phyloP scores from a whole-genome alignment of 2,329 filamentous ascomycete species.

The Phaeosphaeria sp. region DNA sequence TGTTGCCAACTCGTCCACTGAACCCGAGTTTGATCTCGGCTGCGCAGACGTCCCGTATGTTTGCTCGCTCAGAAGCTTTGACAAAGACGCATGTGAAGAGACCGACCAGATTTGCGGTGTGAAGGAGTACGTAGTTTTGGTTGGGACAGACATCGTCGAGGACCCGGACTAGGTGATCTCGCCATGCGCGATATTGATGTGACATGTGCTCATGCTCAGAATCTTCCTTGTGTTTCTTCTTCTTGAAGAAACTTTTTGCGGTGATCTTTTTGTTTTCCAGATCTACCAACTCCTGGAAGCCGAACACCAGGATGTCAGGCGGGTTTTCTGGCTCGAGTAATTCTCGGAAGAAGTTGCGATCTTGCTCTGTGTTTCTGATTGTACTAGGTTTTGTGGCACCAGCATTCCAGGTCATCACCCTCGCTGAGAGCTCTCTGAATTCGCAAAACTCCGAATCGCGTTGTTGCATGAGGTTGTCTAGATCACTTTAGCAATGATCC shows the following conservation, averaged over 20 bases:
- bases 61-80: constrained; percentile 75
- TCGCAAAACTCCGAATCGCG: constrained; percentile 83
- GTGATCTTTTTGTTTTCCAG: constrained; percentile 97
- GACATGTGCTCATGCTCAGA: constrained; percentile 90
- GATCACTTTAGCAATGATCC: constrained; percentile 23
- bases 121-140: constrained; percentile 82
- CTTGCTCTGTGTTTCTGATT: constrained; percentile 72
- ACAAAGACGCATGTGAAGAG: constrained; percentile 97
- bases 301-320: constrained; percentile 92
- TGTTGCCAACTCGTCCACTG: constrained; percentile 95
- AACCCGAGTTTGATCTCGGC: constrained; percentile 94
- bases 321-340: constrained; percentile 77
- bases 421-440: constrained; percentile 80
- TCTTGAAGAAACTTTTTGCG: constrained; percentile 89
- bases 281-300: constrained; percentile 98
- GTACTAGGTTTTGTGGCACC: constrained; percentile 92
- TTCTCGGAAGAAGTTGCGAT: constrained; percentile 80
- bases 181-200: constrained; percentile 96
- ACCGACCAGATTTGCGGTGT: constrained; percentile 88
- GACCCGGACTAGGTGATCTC: constrained; percentile 82
- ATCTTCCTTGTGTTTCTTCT: constrained; percentile 79
- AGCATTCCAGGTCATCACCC: constrained; percentile 95
- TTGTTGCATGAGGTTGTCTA: constrained; percentile 83
- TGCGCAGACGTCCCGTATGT: constrained; percentile 77
- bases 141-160: constrained; percentile 83